Percentiles rank a stretch among this genome's conserved stretches.
phyloP scores from a whole-genome alignment of 345 rosid species.

The Rubroshorea leprosula region DNA sequence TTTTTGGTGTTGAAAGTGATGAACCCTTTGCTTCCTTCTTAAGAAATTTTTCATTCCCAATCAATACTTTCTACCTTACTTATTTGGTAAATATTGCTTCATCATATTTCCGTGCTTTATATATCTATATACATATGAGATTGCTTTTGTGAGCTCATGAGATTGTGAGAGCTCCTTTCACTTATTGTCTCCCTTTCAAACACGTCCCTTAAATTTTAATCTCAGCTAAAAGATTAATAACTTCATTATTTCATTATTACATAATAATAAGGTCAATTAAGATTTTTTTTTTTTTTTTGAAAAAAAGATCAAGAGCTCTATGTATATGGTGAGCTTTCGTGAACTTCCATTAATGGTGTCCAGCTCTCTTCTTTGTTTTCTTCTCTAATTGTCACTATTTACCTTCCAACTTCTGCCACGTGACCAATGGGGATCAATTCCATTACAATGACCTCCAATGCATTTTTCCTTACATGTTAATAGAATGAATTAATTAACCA shows the following conservation, averaged over 20 bases:
- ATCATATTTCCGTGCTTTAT: slow-evolving; percentile 14
- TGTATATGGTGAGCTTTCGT: neutral
- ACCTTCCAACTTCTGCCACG: slow-evolving; percentile 42
- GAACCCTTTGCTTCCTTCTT: slow-evolving; percentile 56
- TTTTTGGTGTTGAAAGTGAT: slow-evolving; percentile 38
- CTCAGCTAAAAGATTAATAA: no score
- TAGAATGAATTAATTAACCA: no score
- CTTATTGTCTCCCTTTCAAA: no score
- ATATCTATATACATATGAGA: neutral
- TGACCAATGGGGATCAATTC: slow-evolving; percentile 29
- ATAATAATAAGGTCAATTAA: no score
- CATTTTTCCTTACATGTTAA: neutral
- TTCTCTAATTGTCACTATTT: slow-evolving; percentile 38
- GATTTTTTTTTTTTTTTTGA: no score
- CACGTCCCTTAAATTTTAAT: no score
- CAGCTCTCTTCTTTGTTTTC: slow-evolving; percentile 39
- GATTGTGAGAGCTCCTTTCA: no score
- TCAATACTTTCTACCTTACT: slow-evolving; percentile 31
- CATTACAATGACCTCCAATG: slow-evolving; percentile 11
- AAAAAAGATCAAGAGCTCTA: neutral
- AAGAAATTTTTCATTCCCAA: slow-evolving; percentile 51
- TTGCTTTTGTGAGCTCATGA: neutral
- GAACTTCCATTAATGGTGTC: slow-evolving; percentile 33
- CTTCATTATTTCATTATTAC: no score
- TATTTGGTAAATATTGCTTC: slow-evolving; percentile 22